phyloP scores from a whole-genome alignment of 2,329 filamentous ascomycete species.

The Dothistroma pini region DNA sequence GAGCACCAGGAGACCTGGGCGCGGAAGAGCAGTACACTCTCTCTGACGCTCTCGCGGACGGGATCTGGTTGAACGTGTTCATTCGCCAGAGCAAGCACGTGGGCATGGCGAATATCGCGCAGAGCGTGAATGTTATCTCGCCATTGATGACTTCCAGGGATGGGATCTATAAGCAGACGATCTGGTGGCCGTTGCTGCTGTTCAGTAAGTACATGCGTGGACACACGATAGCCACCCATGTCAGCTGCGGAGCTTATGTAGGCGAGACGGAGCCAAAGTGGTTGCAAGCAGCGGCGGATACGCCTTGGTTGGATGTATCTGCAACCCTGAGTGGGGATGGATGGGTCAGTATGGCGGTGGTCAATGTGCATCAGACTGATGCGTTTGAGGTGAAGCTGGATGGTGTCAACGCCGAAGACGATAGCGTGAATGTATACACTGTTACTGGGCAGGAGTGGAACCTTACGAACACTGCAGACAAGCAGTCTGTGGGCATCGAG shows the following conservation, averaged over 20 bases:
- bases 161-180: conserved; percentile 67
- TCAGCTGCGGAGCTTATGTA: conserved; percentile 60
- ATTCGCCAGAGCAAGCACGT: conserved; percentile 66
- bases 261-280: conserved; percentile 64
- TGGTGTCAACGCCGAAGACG: conserved; percentile 45
- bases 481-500: conserved; percentile 59
- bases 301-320: conserved; percentile 67
- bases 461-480: conserved; percentile 60
- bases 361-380: conserved; percentile 63
- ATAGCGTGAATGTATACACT: conserved; percentile 55
- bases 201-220: conserved; percentile 73
- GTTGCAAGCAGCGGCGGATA: conserved; percentile 62
- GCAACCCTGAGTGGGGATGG: conserved; percentile 59
- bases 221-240: conserved; percentile 62
- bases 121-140: conserved; percentile 73
- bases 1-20: conserved; percentile 66
- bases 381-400: conserved; percentile 59
- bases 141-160: conserved; percentile 67
- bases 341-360: conserved; percentile 63
- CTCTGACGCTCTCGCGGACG: conserved; percentile 71
- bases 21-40: conserved; percentile 73
- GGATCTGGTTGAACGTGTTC: conserved; percentile 72
- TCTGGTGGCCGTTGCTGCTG: conserved; percentile 69
- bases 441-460: conserved; percentile 57
- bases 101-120: conserved; percentile 76